These are phyloP conservation scores for Pleurotus salmoneostramineus DNA, from an alignment of 768 basidiomycete species.

Conservation along the genomic window DNA sequence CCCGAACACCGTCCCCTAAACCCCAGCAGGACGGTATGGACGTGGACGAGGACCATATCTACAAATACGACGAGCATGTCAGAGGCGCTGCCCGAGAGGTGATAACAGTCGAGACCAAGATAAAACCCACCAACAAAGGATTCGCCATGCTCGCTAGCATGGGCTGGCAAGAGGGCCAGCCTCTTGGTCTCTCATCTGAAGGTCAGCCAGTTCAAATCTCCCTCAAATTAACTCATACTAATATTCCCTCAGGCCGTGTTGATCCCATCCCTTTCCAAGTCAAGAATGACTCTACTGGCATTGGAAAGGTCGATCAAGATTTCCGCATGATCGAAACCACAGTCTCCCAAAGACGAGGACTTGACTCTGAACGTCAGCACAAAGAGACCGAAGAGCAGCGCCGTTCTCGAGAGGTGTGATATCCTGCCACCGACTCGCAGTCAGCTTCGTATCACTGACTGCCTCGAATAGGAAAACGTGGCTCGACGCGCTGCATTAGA, in stretches of 20 bases:
- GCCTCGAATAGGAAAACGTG: constrained; percentile 45
- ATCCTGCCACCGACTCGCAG: neutral
- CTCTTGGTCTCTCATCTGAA: constrained; percentile 71
- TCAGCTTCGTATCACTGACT: neutral
- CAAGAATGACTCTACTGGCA: constrained; percentile 73
- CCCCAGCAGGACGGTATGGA: constrained; percentile 46
- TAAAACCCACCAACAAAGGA: constrained; percentile 76
- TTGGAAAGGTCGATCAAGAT: constrained; percentile 78
- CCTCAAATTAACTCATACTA: neutral
- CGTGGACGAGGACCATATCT: constrained; percentile 34
- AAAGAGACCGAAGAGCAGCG: constrained; percentile 82
- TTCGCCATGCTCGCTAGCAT: constrained; percentile 78
- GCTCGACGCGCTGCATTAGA: constrained; percentile 64
- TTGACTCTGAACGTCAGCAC: constrained; percentile 79
- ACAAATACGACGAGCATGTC: constrained; percentile 67
- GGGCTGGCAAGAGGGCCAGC: constrained; percentile 79
- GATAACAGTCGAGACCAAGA: constrained; percentile 78
- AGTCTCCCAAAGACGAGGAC: constrained; percentile 72
- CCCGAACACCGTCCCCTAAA: constrained; percentile 72
- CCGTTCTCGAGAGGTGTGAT: constrained; percentile 59
- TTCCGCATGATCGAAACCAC: constrained; percentile 82
- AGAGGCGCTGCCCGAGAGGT: constrained; percentile 51
- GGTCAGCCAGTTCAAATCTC: constrained; percentile 36
- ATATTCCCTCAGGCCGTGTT: constrained; percentile 53
- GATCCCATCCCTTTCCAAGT: constrained; percentile 82